Percentiles rank a stretch among this genome's conserved stretches.
Evolutionary conservation across 2,329 filamentous ascomycete genomes (phyloP).

Genomic region (Fusarium annulatum): DNA sequence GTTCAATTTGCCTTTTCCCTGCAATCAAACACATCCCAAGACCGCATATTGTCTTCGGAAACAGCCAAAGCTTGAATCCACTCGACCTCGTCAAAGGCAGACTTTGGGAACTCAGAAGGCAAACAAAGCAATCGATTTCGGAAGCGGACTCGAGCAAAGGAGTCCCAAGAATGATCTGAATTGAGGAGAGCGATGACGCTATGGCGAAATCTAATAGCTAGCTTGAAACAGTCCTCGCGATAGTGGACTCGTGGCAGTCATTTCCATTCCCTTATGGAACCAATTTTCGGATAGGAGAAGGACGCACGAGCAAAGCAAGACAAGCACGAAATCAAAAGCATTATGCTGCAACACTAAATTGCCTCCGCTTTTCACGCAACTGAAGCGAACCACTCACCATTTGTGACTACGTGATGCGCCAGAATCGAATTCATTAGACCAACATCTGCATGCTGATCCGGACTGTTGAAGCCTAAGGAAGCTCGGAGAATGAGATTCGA

Average conservation of each 20-base stretch:
- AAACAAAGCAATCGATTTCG: conserved; percentile 39
- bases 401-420: conserved; percentile 33
- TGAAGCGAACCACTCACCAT: conserved; percentile 18
- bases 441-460: conserved; percentile 1
- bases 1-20: conserved; percentile 44
- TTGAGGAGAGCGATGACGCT: conserved; percentile 50
- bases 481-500: neutral
- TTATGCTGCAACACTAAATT: conserved; percentile 41
- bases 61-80: conserved; percentile 46
- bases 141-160: conserved; percentile 43
- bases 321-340: conserved; percentile 49
- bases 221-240: conserved; percentile 50
- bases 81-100: conserved; percentile 47
- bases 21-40: conserved; percentile 38
- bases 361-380: conserved; percentile 18
- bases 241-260: conserved; percentile 45
- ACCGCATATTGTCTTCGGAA: conserved; percentile 41
- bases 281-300: conserved; percentile 41
- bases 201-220: conserved; percentile 52
- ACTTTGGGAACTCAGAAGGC: conserved; percentile 40
- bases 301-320: conserved; percentile 45
- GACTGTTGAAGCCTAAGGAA: conserved; percentile 6
- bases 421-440: conserved; percentile 1
- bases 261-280: conserved; percentile 42
- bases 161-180: conserved; percentile 42